Conservation (phyloP, 495 filamentous ascomycete species). For the Xylaria longipes region DNA sequence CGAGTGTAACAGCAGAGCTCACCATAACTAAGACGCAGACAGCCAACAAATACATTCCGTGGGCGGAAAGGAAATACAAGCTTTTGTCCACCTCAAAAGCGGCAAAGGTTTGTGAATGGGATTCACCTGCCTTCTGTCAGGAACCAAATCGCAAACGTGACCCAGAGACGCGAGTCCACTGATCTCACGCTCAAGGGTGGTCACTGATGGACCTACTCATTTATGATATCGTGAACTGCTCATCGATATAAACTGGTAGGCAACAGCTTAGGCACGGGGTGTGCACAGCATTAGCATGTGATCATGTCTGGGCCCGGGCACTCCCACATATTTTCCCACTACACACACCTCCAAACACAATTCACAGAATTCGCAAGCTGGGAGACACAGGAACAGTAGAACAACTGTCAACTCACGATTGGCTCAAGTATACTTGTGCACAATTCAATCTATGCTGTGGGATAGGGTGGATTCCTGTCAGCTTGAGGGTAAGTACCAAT, state of each 20-base stretch:
- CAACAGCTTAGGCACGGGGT: conserved; percentile 9
- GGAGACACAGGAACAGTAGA: conserved; percentile 8
- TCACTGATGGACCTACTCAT: background rate
- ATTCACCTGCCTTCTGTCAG: background rate
- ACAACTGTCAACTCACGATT: conserved; percentile 12
- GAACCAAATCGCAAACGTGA: background rate
- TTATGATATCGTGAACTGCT: background rate
- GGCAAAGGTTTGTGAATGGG: background rate
- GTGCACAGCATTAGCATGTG: conserved; percentile 20
- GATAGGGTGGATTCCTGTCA: background rate
- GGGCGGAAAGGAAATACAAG: background rate
- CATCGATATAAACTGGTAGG: background rate
- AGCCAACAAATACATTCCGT: background rate
- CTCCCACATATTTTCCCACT: background rate
- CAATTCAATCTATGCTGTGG: background rate
- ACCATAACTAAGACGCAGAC: background rate
- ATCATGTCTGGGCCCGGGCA: conserved; percentile 14
- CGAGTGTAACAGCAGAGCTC: background rate
- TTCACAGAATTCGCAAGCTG: background rate
- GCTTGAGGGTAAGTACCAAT: background rate
- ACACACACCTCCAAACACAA: background rate
- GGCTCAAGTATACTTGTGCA: background rate
- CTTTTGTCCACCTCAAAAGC: background rate
- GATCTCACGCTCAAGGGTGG: background rate
- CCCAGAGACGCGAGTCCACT: conserved; percentile 6